Conservation (phyloP, 1,139 yeast genomes). For the Debaryomyces subglobosus region DNA sequence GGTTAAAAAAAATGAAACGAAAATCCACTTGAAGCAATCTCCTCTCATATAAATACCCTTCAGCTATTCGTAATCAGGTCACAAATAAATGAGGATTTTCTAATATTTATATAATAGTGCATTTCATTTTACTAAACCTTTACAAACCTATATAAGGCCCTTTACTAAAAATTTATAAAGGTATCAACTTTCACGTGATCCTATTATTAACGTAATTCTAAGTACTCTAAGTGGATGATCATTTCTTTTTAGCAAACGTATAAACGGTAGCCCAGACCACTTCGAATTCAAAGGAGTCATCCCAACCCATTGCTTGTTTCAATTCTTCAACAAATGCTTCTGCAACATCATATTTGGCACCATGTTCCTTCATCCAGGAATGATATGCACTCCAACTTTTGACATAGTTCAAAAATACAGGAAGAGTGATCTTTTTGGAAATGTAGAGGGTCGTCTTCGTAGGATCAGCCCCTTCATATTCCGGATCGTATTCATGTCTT, state of each 20-base stretch:
- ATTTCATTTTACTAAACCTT: neutral
- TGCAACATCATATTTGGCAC: conserved; percentile 37
- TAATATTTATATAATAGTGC: neutral
- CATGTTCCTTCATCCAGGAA: conserved; percentile 55
- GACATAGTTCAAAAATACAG: conserved; percentile 51
- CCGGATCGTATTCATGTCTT: conserved; percentile 41
- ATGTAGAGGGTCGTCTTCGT: conserved; percentile 40
- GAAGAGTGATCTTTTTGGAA: conserved; percentile 44
- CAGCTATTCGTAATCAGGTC: neutral
- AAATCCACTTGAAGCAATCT: neutral
- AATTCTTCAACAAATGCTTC: conserved; percentile 49
- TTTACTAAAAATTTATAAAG: conserved; percentile 5
- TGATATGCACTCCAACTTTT: conserved; percentile 75
- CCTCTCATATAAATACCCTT: neutral
- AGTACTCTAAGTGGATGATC: neutral
- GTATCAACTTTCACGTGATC: neutral
- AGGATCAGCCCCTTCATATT: conserved; percentile 25
- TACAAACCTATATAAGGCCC: neutral
- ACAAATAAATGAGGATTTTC: neutral
- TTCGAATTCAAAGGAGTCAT: conserved; percentile 44
- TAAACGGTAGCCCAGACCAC: conserved; percentile 64
- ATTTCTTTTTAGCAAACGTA: conserved; percentile 40
- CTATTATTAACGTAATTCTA: neutral
- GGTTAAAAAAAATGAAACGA: conserved; percentile 1
- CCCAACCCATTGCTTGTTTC: conserved; percentile 43